A percentile compares a stretch with the other conserved stretches of the same genome.
Conservation (phyloP, 2,329 filamentous ascomycete species). For the Dothidotthia symphoricarpi region DNA sequence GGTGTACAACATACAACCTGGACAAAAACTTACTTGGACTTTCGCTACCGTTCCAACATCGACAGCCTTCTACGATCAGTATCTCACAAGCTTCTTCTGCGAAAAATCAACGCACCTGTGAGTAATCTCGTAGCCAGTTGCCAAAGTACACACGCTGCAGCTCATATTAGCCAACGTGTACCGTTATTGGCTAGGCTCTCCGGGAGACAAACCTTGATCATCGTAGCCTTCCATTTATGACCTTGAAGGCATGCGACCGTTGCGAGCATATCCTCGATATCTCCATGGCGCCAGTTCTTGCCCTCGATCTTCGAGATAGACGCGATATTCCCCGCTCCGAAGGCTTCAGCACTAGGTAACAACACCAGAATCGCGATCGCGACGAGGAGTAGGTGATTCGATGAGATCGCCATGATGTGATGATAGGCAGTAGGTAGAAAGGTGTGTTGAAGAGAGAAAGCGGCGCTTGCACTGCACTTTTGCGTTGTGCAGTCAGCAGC, state of each 20-base stretch:
- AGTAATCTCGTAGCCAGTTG: slow-evolving; percentile 53
- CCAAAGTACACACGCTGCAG: slow-evolving; percentile 46
- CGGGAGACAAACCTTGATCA: slow-evolving; percentile 42
- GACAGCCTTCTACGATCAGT: slow-evolving; percentile 51
- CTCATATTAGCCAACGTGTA: slow-evolving; percentile 14
- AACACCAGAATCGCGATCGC: slow-evolving; percentile 40
- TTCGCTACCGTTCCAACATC: slow-evolving; percentile 55
- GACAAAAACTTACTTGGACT: slow-evolving; percentile 41
- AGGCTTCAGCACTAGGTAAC: slow-evolving; percentile 41
- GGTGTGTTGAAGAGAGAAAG: slow-evolving; percentile 4
- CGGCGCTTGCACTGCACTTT: slow-evolving; percentile 2
- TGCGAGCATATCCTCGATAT: slow-evolving; percentile 53
- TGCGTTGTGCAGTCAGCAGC: slow-evolving; percentile 8
- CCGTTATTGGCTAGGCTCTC: slow-evolving; percentile 1
- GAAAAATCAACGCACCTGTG: slow-evolving; percentile 47
- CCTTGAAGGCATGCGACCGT: slow-evolving; percentile 48
- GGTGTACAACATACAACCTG: slow-evolving; percentile 11
- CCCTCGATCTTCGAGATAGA: slow-evolving; percentile 45
- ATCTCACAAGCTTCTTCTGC: slow-evolving; percentile 30
- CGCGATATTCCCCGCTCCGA: slow-evolving; percentile 51
- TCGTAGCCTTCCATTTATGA: slow-evolving; percentile 46
- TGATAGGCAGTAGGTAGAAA: slow-evolving; percentile 1
- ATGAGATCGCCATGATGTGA: slow-evolving; percentile 33
- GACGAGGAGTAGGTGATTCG: slow-evolving; percentile 38
- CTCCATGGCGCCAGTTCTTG: slow-evolving; percentile 54